Conservation (phyloP, 768 basidiomycete genomes). For the Polyporus arcularius region DNA sequence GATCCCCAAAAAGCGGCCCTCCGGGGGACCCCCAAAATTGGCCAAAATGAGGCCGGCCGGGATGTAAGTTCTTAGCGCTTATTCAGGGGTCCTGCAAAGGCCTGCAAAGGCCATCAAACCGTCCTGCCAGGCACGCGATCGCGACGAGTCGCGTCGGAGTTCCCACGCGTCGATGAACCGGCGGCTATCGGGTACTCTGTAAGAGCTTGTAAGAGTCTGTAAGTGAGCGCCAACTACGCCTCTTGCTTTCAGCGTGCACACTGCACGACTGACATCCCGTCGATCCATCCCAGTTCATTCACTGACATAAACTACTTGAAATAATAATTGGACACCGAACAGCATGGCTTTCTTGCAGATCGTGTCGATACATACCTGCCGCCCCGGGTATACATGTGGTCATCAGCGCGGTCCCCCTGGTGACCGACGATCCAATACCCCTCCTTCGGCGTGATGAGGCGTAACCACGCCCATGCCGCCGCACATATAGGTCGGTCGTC, state of each 20-base stretch:
- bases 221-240: no score
- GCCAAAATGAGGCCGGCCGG: no score
- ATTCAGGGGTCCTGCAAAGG: no score
- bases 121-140: neutral
- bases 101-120: neutral
- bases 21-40: no score
- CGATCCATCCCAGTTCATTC: no score
- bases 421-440: constrained; percentile 18
- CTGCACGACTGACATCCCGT: no score
- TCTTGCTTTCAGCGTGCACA: no score
- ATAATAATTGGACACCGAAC: no score
- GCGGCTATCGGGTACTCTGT: no score
- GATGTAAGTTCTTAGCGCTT: no score
- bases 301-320: no score
- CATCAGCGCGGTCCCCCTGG: constrained; percentile 16
- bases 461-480: constrained; percentile 10
- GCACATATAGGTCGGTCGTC: constrained; percentile 2
- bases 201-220: neutral
- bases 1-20: no score
- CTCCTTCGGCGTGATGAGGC: neutral
- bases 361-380: constrained; percentile 11
- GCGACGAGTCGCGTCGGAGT: neutral
- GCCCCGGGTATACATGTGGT: neutral
- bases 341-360: constrained; percentile 4
- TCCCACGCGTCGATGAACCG: constrained; percentile 2